Conservation (phyloP, 2,329 filamentous ascomycete genomes). For the Colletotrichum abscissum region DNA sequence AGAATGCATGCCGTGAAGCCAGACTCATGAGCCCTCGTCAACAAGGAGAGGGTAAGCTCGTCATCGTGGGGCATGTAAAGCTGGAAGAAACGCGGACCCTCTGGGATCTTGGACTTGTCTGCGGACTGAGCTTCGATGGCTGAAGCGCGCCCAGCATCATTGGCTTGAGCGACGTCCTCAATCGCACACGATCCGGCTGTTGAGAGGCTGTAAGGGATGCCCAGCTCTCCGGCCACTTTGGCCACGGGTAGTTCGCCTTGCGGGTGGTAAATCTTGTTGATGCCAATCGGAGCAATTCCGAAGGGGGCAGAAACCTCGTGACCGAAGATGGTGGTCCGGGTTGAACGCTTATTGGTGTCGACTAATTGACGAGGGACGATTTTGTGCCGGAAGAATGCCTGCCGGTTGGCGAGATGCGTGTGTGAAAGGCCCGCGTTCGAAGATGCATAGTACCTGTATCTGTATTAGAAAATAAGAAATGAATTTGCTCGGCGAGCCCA, state of each 20-base stretch:
- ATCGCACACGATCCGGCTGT: slow-evolving; percentile 68
- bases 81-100: slow-evolving; percentile 67
- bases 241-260: slow-evolving; percentile 69
- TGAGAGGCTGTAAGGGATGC: slow-evolving; percentile 68
- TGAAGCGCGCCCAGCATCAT: slow-evolving; percentile 48
- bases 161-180: slow-evolving; percentile 67
- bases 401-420: slow-evolving; percentile 66
- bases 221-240: slow-evolving; percentile 68
- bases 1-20: slow-evolving; percentile 70
- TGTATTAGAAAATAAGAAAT: neutral
- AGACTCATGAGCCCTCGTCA: slow-evolving; percentile 63
- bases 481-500: too few relatives aligned
- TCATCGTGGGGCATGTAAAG: slow-evolving; percentile 74
- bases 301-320: slow-evolving; percentile 69
- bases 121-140: neutral
- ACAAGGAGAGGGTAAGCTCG: slow-evolving; percentile 65
- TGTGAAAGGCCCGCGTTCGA: slow-evolving; percentile 66
- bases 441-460: slow-evolving; percentile 61
- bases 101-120: slow-evolving; percentile 24
- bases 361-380: slow-evolving; percentile 72
- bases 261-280: slow-evolving; percentile 74
- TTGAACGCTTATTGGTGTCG: slow-evolving; percentile 68
- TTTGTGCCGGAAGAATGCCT: slow-evolving; percentile 73
- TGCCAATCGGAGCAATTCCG: slow-evolving; percentile 73
- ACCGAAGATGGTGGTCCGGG: slow-evolving; percentile 67